Conservation (phyloP, 2,329 filamentous ascomycete genomes). For the Chaetomium strumarium region DNA sequence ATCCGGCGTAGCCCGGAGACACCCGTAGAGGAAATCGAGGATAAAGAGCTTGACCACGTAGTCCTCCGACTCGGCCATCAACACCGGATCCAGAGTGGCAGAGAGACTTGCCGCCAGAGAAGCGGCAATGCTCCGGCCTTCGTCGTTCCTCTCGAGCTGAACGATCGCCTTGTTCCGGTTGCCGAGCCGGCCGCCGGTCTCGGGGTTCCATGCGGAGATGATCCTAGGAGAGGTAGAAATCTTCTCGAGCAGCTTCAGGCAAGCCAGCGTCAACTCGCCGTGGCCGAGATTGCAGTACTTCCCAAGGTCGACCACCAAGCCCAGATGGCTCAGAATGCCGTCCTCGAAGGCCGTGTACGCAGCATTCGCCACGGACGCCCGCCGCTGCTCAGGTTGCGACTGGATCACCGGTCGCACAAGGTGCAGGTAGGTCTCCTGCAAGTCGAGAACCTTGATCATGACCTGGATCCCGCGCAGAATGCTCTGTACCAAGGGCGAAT, state of each 20-base stretch:
- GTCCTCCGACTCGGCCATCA: slow-evolving; percentile 60
- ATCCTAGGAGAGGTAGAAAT: slow-evolving; percentile 80
- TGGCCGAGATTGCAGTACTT: slow-evolving; percentile 83
- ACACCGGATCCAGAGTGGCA: slow-evolving; percentile 65
- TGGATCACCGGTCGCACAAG: slow-evolving; percentile 77
- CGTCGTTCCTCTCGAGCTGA: slow-evolving; percentile 75
- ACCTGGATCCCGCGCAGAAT: slow-evolving; percentile 77
- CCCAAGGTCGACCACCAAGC: slow-evolving; percentile 74
- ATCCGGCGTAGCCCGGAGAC: slow-evolving; percentile 66
- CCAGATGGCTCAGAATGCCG: slow-evolving; percentile 73
- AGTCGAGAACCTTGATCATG: slow-evolving; percentile 73
- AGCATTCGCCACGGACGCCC: slow-evolving; percentile 61
- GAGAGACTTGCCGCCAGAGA: slow-evolving; percentile 65
- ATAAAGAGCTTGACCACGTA: slow-evolving; percentile 81
- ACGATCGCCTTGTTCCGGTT: slow-evolving; percentile 81
- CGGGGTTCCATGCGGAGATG: slow-evolving; percentile 61
- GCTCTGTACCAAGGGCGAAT: slow-evolving; percentile 76
- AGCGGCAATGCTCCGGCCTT: slow-evolving; percentile 72
- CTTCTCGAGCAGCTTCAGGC: slow-evolving; percentile 76
- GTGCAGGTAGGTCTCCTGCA: slow-evolving; percentile 88
- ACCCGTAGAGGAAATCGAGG: slow-evolving; percentile 78
- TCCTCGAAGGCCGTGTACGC: slow-evolving; percentile 90
- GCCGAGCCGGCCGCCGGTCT: slow-evolving; percentile 49
- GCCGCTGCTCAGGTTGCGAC: slow-evolving; percentile 53
- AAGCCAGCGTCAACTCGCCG: slow-evolving; percentile 70